Conservation (phyloP, 2,329 filamentous ascomycete species). For the Colletotrichum acutatum region DNA sequence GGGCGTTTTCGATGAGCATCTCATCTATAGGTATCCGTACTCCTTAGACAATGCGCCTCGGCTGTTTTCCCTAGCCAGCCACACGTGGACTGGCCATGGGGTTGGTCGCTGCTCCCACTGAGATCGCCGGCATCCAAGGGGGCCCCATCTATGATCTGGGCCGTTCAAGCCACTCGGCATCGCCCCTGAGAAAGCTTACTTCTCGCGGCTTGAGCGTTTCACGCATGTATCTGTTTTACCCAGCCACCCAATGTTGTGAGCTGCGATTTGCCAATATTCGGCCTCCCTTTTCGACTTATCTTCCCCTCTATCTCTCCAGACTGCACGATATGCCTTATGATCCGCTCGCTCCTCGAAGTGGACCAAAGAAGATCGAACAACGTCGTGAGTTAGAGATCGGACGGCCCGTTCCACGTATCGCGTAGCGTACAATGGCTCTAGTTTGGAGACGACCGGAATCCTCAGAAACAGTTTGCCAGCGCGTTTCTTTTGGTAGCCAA, state of each 20-base stretch:
- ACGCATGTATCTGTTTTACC: background rate
- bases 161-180: background rate
- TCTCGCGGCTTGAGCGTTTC: background rate
- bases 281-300: no score
- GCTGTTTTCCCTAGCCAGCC: background rate
- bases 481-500: background rate
- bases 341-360: background rate
- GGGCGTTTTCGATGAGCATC: background rate
- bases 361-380: background rate
- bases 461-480: background rate
- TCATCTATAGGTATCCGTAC: background rate
- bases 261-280: background rate
- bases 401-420: slow-evolving; percentile 12
- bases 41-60: background rate
- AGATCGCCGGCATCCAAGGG: background rate
- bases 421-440: background rate
- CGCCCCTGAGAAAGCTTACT: background rate
- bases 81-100: background rate
- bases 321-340: background rate
- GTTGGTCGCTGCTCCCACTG: background rate
- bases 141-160: background rate
- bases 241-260: background rate
- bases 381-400: background rate
- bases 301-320: background rate
- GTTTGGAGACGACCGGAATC: background rate